Evolutionary conservation across 331 rosid species (phyloP).

Genomic region (Arachis monticola): DNA sequence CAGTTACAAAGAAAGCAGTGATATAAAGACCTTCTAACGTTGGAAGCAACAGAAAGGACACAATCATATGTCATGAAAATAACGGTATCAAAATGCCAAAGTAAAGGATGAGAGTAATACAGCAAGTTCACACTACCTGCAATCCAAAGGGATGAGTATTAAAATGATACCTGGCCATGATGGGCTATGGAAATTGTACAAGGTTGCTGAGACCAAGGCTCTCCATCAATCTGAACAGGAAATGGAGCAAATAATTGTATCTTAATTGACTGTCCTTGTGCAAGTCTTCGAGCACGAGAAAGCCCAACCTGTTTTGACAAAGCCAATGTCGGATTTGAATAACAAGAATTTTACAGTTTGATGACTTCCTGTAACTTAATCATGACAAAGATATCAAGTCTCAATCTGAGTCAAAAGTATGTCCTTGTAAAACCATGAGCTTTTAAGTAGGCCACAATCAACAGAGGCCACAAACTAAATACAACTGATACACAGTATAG

Average conservation of each 20-base stretch:
- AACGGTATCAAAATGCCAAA: not conserved
- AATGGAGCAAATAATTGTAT: slow-evolving; percentile 73
- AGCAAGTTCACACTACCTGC: not conserved
- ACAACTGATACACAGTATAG: slow-evolving; percentile 15
- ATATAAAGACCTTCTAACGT: slow-evolving; percentile 15
- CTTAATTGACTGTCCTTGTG: slow-evolving; percentile 93
- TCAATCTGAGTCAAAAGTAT: slow-evolving; percentile 15
- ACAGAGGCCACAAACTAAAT: slow-evolving; percentile 9
- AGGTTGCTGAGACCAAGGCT: slow-evolving; percentile 90
- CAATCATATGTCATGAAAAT: not conserved
- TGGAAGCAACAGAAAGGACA: not conserved
- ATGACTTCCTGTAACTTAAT: slow-evolving; percentile 26
- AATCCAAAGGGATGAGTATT: slow-evolving; percentile 1
- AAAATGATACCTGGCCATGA: slow-evolving; percentile 86
- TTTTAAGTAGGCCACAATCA: slow-evolving; percentile 14
- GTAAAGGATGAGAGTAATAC: slow-evolving; percentile 10
- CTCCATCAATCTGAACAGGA: slow-evolving; percentile 99
- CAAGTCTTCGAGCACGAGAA: slow-evolving; percentile 97
- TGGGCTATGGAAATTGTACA: slow-evolving; percentile 82
- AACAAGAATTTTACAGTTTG: slow-evolving; percentile 37
- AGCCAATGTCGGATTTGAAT: slow-evolving; percentile 30
- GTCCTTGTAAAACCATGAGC: slow-evolving; percentile 18
- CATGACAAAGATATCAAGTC: slow-evolving; percentile 18
- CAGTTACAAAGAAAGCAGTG: slow-evolving; percentile 3
- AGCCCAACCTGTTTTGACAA: slow-evolving; percentile 83